These are phyloP conservation scores for Chenopodium suecicum DNA, from an alignment of 148 eudicot species.

Conservation along the genomic window DNA sequence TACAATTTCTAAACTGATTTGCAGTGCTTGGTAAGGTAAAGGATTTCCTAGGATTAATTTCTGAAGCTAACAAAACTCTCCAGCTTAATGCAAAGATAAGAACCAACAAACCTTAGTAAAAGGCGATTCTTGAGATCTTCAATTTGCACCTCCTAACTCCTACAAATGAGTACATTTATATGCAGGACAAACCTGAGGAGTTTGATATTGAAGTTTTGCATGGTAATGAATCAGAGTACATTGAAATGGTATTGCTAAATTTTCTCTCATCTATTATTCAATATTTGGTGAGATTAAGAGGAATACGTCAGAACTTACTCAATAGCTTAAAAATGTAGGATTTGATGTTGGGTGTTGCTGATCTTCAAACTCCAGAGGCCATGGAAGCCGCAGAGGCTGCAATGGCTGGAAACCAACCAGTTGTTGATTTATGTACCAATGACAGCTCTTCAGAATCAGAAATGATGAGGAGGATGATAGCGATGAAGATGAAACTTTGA, in stretches of 20 bases:
- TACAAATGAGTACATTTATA: background rate
- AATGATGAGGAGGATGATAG: slow-evolving; percentile 30
- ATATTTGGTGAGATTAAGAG: background rate
- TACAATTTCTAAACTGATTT: background rate
- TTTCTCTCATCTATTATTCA: background rate
- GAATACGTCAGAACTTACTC: background rate
- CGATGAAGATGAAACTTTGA: slow-evolving; percentile 31
- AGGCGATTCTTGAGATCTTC: background rate
- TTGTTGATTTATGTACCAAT: slow-evolving; percentile 32
- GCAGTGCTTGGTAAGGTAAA: slow-evolving; percentile 72
- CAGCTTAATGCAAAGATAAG: slow-evolving; percentile 61
- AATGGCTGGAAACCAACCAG: slow-evolving; percentile 53
- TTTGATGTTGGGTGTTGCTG: slow-evolving; percentile 91
- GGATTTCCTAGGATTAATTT: slow-evolving; percentile 70
- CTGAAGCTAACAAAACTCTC: slow-evolving; percentile 73
- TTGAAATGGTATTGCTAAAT: slow-evolving; percentile 64
- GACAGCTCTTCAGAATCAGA: slow-evolving; percentile 45
- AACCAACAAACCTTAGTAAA: background rate
- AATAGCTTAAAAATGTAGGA: slow-evolving; percentile 40
- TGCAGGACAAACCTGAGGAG: slow-evolving; percentile 61
- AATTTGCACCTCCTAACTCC: background rate
- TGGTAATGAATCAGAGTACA: slow-evolving; percentile 72
- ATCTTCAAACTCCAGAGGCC: slow-evolving; percentile 87
- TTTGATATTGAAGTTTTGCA: slow-evolving; percentile 69
- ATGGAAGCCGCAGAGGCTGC: slow-evolving; percentile 84